Evolutionary conservation across 306 rosid genomes (phyloP), one percentile per base, ranked within the genome.

Genomic region (Medicago lupulina): DNA sequence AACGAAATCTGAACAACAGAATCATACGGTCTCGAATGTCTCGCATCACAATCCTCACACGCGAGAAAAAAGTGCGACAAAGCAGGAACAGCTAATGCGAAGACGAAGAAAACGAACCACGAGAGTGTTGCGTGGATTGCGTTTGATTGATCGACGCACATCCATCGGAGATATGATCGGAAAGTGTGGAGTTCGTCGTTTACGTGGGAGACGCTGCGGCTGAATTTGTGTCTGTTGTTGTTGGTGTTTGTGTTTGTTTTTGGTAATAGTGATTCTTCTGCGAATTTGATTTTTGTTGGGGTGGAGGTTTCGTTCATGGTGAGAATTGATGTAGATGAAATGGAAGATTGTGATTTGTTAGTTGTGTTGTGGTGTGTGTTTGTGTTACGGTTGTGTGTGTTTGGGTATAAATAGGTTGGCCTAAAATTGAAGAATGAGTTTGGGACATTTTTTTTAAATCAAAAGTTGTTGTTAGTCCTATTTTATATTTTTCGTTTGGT

Each of bases 101-200:
- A 83, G 15, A 92, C 62, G 15, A 95, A 18, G 84, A 92, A 92
- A 17, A 88, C 58, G 14, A 79, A 69, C 99, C 97, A 95, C 0
- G 99, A 95, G 0, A 95, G 82, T 0, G 85, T 53, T 12, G 92
- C 85, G 12, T 85, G 84, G 86, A 88, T 60, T 8, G 34, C 2
- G 68, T 75, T 85, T 1, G 99, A 95, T 71, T 95, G 99, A 76
- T 95, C 99, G 0, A 90, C 96, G 80, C 99, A 92, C 92, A 95
- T 90, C 97, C 97, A 92, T 3, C 86, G 89, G 1, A 95, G 90
- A 67, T 87, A 92, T 1, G 87, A 86, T 23, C 97, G 85, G 87
- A 95, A 95, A 78, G 80, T 86, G 31, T 73, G 86, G 18, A 95
- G 70, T 82, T 95, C 99, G 46, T 95, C 97, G 21, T 85, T 78